Base-by-base conservation (phyloP, 1,284 basidiomycete genomes). In the Acaromyces ingoldii region DNA sequence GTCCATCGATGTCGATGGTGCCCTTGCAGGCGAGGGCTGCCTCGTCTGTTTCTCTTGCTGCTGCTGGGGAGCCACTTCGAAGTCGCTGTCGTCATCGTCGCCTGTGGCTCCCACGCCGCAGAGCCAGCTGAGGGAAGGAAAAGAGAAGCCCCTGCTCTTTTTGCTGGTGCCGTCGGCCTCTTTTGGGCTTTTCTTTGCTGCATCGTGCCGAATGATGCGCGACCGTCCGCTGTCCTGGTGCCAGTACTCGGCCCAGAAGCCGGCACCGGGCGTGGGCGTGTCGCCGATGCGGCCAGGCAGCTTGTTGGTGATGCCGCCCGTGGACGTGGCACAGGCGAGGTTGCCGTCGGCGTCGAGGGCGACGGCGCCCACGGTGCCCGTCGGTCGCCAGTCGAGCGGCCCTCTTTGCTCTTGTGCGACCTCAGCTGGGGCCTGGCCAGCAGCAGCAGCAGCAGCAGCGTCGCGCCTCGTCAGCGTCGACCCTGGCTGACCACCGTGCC, bases 221-320 rank as follows among this genome's bases (percentile, higher is more conserved):
- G n/a, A n/a, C n/a, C n/a, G n/a, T n/a, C n/a, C n/a, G n/a, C n/a
- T 22, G 73, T 71, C 26, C 6, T 24, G 7, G 17, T 67, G 64
- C 87, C 87, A 90, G 72, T 86, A 82, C 64, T 87, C 86, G 6
- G 87, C 86, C 86, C 86, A 88, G 76, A 85, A 90, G 0, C 88
- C 88, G 10, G 81, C 77, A 0, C 85, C 87, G 81, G 86, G 84
- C 29, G 81, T 76, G 0, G 88, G 87, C 1, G 88, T 89, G 65
- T 89, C 88, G 0, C 88, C 88, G 24, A 89, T 80, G 7, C 87
- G 80, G 3, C 88, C 88, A 5, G 84, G 85, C 15, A 87, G 79
- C 72, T 90, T 89, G 76, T 90, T 89, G 26, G 87, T 89, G 44
- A 79, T 79, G 0, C 88, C 88, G 24, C 88, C 88, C 0, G 87